phyloP scores from a whole-genome alignment of 2,329 filamentous ascomycete species.

The Colletotrichum kahawae region DNA sequence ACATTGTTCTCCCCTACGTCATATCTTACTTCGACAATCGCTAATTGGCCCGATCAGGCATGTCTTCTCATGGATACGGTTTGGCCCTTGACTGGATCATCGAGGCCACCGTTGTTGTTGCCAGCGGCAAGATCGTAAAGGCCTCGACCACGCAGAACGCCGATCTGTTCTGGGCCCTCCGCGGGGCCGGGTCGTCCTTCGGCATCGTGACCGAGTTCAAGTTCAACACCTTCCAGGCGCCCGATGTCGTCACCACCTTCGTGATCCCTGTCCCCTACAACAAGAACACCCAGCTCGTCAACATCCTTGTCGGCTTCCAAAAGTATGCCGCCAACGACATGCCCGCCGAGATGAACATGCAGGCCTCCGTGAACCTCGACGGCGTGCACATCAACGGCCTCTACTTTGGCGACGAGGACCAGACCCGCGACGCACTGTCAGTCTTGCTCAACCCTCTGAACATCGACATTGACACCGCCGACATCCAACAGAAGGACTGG shows the following conservation, averaged over 20 bases:
- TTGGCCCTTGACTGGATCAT: slow-evolving; percentile 39
- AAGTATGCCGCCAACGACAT: slow-evolving; percentile 24
- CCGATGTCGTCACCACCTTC: slow-evolving; percentile 34
- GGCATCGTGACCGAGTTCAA: slow-evolving; percentile 44
- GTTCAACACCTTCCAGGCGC: slow-evolving; percentile 43
- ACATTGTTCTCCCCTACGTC: not conserved
- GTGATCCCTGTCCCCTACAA: not conserved
- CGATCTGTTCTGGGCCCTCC: slow-evolving; percentile 49
- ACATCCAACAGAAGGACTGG: slow-evolving; percentile 23
- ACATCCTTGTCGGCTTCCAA: slow-evolving; percentile 26
- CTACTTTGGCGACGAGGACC: slow-evolving; percentile 28
- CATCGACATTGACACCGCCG: not conserved
- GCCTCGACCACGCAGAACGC: slow-evolving; percentile 36
- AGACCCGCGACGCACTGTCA: slow-evolving; percentile 12
- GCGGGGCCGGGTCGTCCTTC: slow-evolving; percentile 46
- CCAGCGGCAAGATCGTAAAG: slow-evolving; percentile 35
- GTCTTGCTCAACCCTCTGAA: not conserved
- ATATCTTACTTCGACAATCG: not conserved
- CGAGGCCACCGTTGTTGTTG: slow-evolving; percentile 40
- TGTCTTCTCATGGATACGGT: slow-evolving; percentile 27
- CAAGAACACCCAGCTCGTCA: not conserved
- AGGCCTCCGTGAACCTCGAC: slow-evolving; percentile 17
- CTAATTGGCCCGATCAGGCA: not conserved
- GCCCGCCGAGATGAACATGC: slow-evolving; percentile 32
- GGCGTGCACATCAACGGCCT: slow-evolving; percentile 30